Evolutionary conservation across 1,139 yeast species (phyloP).

Genomic region (Yamadazyma buinensis): DNA sequence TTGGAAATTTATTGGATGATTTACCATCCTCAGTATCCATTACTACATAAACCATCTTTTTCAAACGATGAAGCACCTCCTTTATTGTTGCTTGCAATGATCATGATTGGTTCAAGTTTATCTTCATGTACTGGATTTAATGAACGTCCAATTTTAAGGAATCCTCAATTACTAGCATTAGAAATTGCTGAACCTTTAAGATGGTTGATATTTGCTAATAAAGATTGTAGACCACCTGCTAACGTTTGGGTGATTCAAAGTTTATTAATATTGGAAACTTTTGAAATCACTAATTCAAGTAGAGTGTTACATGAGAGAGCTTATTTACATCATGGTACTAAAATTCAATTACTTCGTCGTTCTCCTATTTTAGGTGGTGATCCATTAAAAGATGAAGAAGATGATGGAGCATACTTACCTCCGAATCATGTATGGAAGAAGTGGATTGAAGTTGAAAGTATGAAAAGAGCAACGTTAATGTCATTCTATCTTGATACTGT

Average conservation of each 20-base stretch:
- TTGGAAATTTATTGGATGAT: slow-evolving; percentile 47
- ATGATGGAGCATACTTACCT: slow-evolving; percentile 12
- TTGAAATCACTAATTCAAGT: slow-evolving; percentile 47
- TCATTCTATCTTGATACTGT: slow-evolving; percentile 31
- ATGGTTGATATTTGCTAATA: slow-evolving; percentile 54
- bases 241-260: slow-evolving; percentile 64
- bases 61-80: slow-evolving; percentile 49
- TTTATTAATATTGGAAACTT: slow-evolving; percentile 54
- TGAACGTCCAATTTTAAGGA: slow-evolving; percentile 12
- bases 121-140: slow-evolving; percentile 15
- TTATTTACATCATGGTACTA: slow-evolving; percentile 69
- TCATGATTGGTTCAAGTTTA: slow-evolving; percentile 51
- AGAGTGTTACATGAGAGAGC: slow-evolving; percentile 64
- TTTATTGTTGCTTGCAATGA: slow-evolving; percentile 50
- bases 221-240: slow-evolving; percentile 52
- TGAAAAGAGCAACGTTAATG: slow-evolving; percentile 30
- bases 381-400: slow-evolving; percentile 32
- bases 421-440: slow-evolving; percentile 23
- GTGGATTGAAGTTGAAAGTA: slow-evolving; percentile 31
- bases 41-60: slow-evolving; percentile 60
- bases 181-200: slow-evolving; percentile 60
- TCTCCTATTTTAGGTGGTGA: slow-evolving; percentile 67
- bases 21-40: slow-evolving; percentile 59
- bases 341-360: slow-evolving; percentile 64
- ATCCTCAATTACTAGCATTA: slow-evolving; percentile 22